A percentile compares a stretch with the other conserved stretches of the same genome.
Conservation (phyloP, 2,329 filamentous ascomycete species). For the Curvularia verruculosa region DNA sequence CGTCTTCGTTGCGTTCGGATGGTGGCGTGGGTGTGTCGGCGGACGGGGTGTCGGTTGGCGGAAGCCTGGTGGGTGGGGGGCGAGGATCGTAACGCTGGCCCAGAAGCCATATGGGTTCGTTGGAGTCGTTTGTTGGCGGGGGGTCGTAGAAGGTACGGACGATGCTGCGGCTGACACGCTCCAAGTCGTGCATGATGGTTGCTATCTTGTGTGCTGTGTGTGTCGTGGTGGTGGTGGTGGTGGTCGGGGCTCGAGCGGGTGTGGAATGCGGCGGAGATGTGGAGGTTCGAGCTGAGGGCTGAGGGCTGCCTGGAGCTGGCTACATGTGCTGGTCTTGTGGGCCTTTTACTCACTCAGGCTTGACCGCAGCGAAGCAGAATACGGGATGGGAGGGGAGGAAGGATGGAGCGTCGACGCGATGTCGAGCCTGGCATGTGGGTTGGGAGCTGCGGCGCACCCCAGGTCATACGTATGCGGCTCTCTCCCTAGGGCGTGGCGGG, state of each 20-base stretch:
- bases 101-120: conserved; percentile 82
- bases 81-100: conserved; percentile 62
- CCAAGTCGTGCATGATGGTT: conserved; percentile 68
- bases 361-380: neutral
- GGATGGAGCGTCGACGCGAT: neutral
- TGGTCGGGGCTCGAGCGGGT: neutral
- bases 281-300: conserved; percentile 21
- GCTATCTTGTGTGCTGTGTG: conserved; percentile 1
- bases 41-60: conserved; percentile 25
- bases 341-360: conserved; percentile 1
- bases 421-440: neutral
- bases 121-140: conserved; percentile 78
- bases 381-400: neutral
- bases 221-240: neutral
- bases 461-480: conserved; percentile 20
- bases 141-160: conserved; percentile 94
- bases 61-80: conserved; percentile 32
- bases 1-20: conserved; percentile 41
- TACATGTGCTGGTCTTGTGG: conserved; percentile 17
- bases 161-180: conserved; percentile 76
- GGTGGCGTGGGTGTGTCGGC: conserved; percentile 30
- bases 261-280: conserved; percentile 22
- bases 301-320: conserved; percentile 21
- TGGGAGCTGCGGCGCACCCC: conserved; percentile 4
- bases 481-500: conserved; percentile 11